Conservation (phyloP, 1,284 basidiomycete genomes). For the Mycosarcoma mackinlayi region DNA sequence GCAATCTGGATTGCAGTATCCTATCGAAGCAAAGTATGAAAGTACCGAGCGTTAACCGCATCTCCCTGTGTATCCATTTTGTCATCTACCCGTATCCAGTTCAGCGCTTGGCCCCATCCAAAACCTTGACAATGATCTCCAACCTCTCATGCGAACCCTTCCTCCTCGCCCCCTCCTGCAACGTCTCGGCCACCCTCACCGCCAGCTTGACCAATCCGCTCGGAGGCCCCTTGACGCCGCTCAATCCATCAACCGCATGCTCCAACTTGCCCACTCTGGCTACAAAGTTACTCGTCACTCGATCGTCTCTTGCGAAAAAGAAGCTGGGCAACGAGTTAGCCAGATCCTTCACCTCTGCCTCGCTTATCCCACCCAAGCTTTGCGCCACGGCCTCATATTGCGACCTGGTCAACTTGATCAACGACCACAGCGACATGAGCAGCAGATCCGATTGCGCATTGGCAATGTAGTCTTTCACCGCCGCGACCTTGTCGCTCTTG, state of each 20-base stretch:
- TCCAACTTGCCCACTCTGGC: slow-evolving; percentile 22
- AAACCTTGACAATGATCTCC: slow-evolving; percentile 16
- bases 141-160: slow-evolving; percentile 39
- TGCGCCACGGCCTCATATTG: slow-evolving; percentile 14
- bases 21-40: not conserved
- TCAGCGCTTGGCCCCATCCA: slow-evolving; percentile 2
- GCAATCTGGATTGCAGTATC: too few relatives aligned
- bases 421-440: slow-evolving; percentile 60
- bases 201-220: slow-evolving; percentile 31
- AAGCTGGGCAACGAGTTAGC: slow-evolving; percentile 48
- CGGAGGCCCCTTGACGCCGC: slow-evolving; percentile 4
- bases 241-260: slow-evolving; percentile 10
- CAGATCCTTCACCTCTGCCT: slow-evolving; percentile 46
- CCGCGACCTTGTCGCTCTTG: slow-evolving; percentile 51
- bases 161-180: slow-evolving; percentile 38
- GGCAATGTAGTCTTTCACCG: slow-evolving; percentile 62
- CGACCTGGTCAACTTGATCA: slow-evolving; percentile 31
- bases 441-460: slow-evolving; percentile 64
- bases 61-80: slow-evolving; percentile 6
- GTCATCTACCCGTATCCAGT: not conserved
- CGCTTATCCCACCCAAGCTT: not conserved
- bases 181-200: slow-evolving; percentile 12
- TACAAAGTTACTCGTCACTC: slow-evolving; percentile 41
- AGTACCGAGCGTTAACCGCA: not conserved
- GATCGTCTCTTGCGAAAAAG: slow-evolving; percentile 61